Conservation (phyloP, 2,329 filamentous ascomycete genomes). For the Verticillium longisporum region DNA sequence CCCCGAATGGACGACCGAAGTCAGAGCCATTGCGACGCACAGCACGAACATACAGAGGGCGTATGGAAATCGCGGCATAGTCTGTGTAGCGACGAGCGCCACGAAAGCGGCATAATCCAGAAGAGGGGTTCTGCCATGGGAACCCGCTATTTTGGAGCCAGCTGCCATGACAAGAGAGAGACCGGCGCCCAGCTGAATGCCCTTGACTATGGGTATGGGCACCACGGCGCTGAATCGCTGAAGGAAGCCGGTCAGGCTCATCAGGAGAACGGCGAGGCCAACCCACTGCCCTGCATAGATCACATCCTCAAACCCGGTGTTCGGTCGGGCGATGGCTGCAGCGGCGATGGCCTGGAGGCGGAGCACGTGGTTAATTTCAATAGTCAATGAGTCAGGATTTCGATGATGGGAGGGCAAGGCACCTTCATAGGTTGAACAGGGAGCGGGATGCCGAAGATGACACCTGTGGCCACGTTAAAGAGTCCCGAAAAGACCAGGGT, state of each 20-base stretch:
- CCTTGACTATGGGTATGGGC: slow-evolving; percentile 83
- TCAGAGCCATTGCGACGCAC: slow-evolving; percentile 58
- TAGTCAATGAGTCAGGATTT: not conserved
- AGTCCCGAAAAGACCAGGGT: slow-evolving; percentile 85
- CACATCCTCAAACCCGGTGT: slow-evolving; percentile 51
- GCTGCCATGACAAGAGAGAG: slow-evolving; percentile 76
- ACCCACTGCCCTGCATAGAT: slow-evolving; percentile 75
- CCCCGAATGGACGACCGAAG: slow-evolving; percentile 25
- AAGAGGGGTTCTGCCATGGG: slow-evolving; percentile 62
- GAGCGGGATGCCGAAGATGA: slow-evolving; percentile 78
- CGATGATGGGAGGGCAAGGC: not conserved
- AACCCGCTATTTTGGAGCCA: slow-evolving; percentile 58
- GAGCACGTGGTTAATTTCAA: not conserved
- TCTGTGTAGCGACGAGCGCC: slow-evolving; percentile 60
- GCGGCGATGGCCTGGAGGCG: slow-evolving; percentile 68
- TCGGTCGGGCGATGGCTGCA: slow-evolving; percentile 68
- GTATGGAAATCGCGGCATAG: slow-evolving; percentile 64
- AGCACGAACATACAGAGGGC: slow-evolving; percentile 65
- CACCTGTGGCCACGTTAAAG: slow-evolving; percentile 78
- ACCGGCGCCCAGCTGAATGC: slow-evolving; percentile 89
- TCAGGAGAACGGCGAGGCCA: slow-evolving; percentile 62
- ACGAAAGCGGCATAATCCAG: slow-evolving; percentile 74
- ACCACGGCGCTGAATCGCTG: slow-evolving; percentile 66
- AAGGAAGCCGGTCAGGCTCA: slow-evolving; percentile 75
- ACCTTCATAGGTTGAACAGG: slow-evolving; percentile 85